Conservation (phyloP, 495 filamentous ascomycete species). For the Umbilicaria muhlenbergii region DNA sequence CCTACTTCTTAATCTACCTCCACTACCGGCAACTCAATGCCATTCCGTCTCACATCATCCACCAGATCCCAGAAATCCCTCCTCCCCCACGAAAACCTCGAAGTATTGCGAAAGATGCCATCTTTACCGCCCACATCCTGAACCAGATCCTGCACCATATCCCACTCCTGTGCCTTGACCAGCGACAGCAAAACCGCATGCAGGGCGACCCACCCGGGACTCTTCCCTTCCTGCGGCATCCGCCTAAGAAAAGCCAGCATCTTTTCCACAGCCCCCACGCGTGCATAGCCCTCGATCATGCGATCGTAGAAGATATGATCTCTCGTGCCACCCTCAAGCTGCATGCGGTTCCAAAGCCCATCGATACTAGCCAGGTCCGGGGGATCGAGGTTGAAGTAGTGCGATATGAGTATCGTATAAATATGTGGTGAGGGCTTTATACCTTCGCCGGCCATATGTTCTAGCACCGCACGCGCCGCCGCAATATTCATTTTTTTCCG, state of each 20-base stretch:
- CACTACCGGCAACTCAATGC: neutral
- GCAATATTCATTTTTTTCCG: constrained; percentile 19
- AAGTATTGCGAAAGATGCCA: constrained; percentile 9
- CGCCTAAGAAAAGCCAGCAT: constrained; percentile 34
- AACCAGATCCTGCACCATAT: constrained; percentile 21
- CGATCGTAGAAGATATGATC: constrained; percentile 54
- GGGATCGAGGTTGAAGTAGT: constrained; percentile 41
- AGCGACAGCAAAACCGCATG: constrained; percentile 30
- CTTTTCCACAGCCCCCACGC: constrained; percentile 26
- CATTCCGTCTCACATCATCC: constrained; percentile 8
- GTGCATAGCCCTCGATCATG: constrained; percentile 45
- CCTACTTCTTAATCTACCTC: neutral
- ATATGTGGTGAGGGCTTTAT: constrained; percentile 40
- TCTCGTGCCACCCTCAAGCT: constrained; percentile 17
- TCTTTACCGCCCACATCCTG: constrained; percentile 18
- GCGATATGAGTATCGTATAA: constrained; percentile 54
- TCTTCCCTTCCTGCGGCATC: constrained; percentile 24
- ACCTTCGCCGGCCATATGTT: constrained; percentile 36
- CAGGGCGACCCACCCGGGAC: constrained; percentile 29
- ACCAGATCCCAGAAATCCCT: constrained; percentile 15
- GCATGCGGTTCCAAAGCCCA: constrained; percentile 30
- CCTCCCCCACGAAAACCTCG: constrained; percentile 8
- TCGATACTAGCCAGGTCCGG: constrained; percentile 43
- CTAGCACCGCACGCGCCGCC: constrained; percentile 42
- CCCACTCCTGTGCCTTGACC: constrained; percentile 23